Evolutionary conservation across 331 rosid species (phyloP).

Genomic region (Stylosanthes scabra): DNA sequence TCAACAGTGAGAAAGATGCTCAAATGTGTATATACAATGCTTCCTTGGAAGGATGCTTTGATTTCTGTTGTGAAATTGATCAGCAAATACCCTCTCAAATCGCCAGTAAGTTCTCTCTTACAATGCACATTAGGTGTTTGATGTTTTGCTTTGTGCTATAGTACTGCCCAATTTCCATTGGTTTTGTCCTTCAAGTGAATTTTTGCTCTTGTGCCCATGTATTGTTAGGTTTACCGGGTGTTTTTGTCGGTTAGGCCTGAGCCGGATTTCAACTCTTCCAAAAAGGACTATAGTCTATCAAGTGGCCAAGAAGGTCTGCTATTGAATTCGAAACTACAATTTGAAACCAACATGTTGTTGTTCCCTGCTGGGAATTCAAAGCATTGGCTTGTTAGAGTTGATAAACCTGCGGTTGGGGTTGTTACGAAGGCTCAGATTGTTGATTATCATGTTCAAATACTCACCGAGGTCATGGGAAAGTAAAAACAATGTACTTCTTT

Average conservation of each 20-base stretch:
- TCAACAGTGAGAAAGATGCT: no score
- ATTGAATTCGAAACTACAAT: conserved; percentile 41
- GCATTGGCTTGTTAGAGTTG: conserved; percentile 84
- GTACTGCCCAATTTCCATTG: not conserved
- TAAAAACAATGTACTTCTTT: no score
- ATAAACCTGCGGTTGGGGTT: conserved; percentile 77
- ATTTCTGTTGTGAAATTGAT: no score
- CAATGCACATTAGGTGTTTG: not conserved
- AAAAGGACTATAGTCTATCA: conserved; percentile 59
- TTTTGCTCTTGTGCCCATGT: conserved; percentile 2
- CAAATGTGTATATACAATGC: no score
- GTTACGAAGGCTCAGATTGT: conserved; percentile 94
- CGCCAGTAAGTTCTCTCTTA: no score
- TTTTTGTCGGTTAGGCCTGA: conserved; percentile 66
- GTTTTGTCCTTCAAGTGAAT: not conserved
- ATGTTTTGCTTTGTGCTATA: conserved; percentile 7
- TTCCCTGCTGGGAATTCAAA: conserved; percentile 66
- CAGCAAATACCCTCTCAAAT: no score
- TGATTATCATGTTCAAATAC: conserved; percentile 52
- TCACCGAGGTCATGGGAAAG: no score
- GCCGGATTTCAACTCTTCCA: conserved; percentile 50
- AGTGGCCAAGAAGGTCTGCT: conserved; percentile 36
- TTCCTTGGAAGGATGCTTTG: no score
- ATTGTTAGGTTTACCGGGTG: conserved; percentile 67
- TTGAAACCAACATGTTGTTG: conserved; percentile 54